Evolutionary conservation across 805 yeast species (phyloP), one percentile per base, ranked within the genome.

Genomic region (Zygoascus tannicola): DNA sequence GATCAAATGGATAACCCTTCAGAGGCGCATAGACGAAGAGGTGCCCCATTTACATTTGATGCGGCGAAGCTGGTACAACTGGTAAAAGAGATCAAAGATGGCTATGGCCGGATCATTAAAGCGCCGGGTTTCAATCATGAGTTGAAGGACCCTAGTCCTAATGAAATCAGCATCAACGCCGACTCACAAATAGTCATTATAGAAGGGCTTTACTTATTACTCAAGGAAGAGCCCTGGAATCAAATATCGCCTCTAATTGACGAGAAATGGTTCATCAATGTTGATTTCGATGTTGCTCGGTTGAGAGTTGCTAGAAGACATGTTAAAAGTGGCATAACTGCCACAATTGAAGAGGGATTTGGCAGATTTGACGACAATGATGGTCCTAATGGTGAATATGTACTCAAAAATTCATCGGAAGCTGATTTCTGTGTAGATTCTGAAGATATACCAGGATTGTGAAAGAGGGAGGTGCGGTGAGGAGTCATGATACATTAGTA

Each of bases 41-140:
- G 97, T 0, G 81, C 95, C 0, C 94, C 95, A 1, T 75, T 70
- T 52, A 87, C 97, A 0, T 90, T 88, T 64, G 88, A 88, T 56
- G 74, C 82, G 4, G 56, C 62, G 10, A 69, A 66, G 37, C 66
- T 73, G 14, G 70, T 65, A 1, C 56, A 48, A 3, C 54, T 71
- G 15, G 63, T 60, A 16, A 51, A 50, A 40, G 38, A 44, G 23
- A 46, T 45, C 18, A 23, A 34, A 7, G 19, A 41, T 12, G 39
- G 26, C 2, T 32, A 44, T 35, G 44, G 43, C 16, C 37, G 32
- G 7, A 47, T 44, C 2, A 47, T 61, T 3, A 38, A 16, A 4
- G 65, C 58, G 14, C 94, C 95, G 0, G 78, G 83, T 22, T 86
- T 86, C 57, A 84, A 81, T 56, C 95, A 86, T 58, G 67, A 73